Percentiles rank a stretch among this genome's conserved stretches.
phyloP scores from a whole-genome alignment of 2,329 filamentous ascomycete genomes.

The Alternaria consortialis region DNA sequence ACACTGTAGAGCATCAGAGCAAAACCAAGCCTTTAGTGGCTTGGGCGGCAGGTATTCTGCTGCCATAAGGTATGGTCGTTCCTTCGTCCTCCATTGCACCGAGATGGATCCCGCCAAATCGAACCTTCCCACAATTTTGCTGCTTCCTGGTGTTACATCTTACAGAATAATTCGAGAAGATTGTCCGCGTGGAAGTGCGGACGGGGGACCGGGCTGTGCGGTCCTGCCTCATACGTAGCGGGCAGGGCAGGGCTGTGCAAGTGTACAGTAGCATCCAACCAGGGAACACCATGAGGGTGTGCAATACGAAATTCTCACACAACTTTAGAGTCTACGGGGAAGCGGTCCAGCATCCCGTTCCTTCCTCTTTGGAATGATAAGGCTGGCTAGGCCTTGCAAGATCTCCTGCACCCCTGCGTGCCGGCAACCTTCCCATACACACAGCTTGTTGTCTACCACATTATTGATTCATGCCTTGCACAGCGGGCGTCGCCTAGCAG shows the following conservation, averaged over 20 bases:
- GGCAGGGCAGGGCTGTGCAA: conserved; percentile 1
- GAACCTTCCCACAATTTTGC: neutral
- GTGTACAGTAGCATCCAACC: neutral
- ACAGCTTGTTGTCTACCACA: neutral
- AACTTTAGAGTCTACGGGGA: neutral
- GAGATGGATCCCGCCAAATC: neutral
- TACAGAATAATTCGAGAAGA: neutral
- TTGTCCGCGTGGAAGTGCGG: neutral
- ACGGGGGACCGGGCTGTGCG: neutral
- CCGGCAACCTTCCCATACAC: neutral
- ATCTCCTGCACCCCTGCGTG: neutral
- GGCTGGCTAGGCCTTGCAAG: neutral
- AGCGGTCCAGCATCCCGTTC: neutral
- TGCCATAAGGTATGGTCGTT: neutral
- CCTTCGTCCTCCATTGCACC: too few relatives aligned
- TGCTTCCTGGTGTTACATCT: neutral
- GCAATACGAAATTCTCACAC: neutral
- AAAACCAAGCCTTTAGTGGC: neutral
- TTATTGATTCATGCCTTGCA: neutral
- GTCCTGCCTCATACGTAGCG: neutral
- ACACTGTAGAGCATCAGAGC: neutral
- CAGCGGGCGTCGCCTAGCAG: neutral
- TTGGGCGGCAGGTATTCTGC: neutral
- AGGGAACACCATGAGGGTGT: neutral
- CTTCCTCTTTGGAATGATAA: neutral